phyloP scores from a whole-genome alignment of 2,329 filamentous ascomycete species.

The Colletotrichum plurivorum region DNA sequence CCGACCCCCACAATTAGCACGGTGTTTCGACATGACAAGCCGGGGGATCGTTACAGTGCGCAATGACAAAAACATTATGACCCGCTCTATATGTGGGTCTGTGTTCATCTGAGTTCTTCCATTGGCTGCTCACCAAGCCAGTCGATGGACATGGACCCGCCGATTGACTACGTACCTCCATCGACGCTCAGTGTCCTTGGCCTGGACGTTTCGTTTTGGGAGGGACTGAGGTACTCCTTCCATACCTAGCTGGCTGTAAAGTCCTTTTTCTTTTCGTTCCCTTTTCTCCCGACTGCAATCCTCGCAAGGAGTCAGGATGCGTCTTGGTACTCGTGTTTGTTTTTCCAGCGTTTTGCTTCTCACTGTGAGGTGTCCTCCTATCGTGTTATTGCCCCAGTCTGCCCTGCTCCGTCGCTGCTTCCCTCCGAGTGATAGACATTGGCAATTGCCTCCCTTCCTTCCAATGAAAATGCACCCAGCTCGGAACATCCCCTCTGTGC shows the following conservation, averaged over 20 bases:
- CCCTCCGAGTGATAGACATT: neutral
- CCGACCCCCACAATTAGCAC: slow-evolving; percentile 5
- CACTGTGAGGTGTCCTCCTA: neutral
- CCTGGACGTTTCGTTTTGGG: too few species aligned
- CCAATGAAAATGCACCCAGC: neutral
- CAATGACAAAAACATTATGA: slow-evolving; percentile 1
- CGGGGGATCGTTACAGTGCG: slow-evolving; percentile 11
- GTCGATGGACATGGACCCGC: too few species aligned
- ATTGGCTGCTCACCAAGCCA: too few species aligned
- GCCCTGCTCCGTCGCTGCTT: neutral
- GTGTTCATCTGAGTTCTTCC: too few species aligned
- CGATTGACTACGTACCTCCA: too few species aligned
- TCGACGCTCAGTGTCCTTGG: too few species aligned
- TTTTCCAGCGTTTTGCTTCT: neutral
- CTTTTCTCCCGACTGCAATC: too few species aligned
- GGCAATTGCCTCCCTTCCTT: neutral
- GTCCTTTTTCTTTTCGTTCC: too few species aligned
- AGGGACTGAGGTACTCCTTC: too few species aligned
- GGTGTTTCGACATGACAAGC: slow-evolving; percentile 16
- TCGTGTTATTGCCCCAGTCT: neutral
- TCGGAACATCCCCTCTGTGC: neutral
- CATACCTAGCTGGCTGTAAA: too few species aligned
- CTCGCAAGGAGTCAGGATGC: too few species aligned
- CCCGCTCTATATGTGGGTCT: neutral
- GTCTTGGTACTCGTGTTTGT: too few species aligned